A percentile compares a stretch with the other conserved stretches of the same genome.
Conservation (phyloP, 2,329 filamentous ascomycete genomes). For the Tolypocladium pustulatum region DNA sequence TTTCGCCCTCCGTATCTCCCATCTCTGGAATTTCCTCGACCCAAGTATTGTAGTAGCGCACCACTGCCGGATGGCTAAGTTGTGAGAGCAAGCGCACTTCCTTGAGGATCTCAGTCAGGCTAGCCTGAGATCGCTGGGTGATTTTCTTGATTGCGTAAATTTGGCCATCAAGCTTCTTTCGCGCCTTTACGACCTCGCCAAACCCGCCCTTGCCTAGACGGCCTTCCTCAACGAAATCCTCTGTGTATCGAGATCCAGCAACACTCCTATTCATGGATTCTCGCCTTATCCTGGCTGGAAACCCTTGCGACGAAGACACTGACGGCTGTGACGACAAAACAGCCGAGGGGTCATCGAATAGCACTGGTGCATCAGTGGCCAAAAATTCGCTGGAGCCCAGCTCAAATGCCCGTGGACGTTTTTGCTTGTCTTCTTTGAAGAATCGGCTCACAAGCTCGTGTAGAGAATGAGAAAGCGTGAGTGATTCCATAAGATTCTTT, state of each 20-base stretch:
- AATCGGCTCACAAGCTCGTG: conserved; percentile 74
- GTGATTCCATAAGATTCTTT: conserved; percentile 56
- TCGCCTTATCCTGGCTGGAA: conserved; percentile 41
- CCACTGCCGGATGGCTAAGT: conserved; percentile 76
- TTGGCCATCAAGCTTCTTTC: conserved; percentile 86
- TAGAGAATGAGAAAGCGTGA: conserved; percentile 63
- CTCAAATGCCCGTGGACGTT: conserved; percentile 73
- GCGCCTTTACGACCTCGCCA: conserved; percentile 89
- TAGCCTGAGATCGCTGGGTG: conserved; percentile 66
- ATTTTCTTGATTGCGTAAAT: conserved; percentile 98
- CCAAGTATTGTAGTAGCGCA: conserved; percentile 95
- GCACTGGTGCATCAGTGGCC: conserved; percentile 51
- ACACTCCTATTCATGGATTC: conserved; percentile 48
- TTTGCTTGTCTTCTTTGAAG: conserved; percentile 76
- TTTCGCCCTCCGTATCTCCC: conserved; percentile 46
- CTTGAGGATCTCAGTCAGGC: conserved; percentile 71
- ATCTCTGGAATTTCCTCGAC: conserved; percentile 59
- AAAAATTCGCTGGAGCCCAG: conserved; percentile 55
- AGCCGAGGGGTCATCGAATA: conserved; percentile 34
- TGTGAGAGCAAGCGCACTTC: conserved; percentile 86
- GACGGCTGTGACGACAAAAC: conserved; percentile 31
- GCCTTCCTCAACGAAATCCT: conserved; percentile 85
- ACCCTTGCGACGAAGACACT: conserved; percentile 27
- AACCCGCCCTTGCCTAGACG: conserved; percentile 88
- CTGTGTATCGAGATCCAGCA: conserved; percentile 64